Evolutionary conservation across 139 green algal genomes (phyloP).

Genomic region (Pedinophyceae sp.): DNA sequence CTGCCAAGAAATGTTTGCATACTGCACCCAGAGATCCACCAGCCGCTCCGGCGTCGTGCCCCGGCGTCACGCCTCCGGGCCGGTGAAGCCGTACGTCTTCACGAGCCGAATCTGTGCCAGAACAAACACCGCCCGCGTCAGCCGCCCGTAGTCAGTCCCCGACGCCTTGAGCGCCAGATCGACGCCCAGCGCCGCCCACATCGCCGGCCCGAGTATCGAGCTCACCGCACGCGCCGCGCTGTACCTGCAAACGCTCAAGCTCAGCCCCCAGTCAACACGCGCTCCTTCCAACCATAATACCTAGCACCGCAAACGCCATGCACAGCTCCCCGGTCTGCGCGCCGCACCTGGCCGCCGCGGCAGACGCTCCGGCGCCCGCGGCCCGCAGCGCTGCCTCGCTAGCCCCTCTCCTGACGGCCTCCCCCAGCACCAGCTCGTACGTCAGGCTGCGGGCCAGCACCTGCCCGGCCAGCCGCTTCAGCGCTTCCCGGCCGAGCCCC

Average conservation of each 20-base stretch:
- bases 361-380: slow-evolving; percentile 18
- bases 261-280: background rate
- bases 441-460: background rate
- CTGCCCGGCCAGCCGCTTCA: background rate
- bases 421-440: background rate
- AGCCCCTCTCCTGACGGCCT: background rate
- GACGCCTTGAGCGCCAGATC: slow-evolving; percentile 52
- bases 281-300: background rate
- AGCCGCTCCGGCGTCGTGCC: no score
- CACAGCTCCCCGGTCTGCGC: background rate
- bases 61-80: no score
- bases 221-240: slow-evolving; percentile 36
- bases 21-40: no score
- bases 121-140: slow-evolving; percentile 49
- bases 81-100: background rate
- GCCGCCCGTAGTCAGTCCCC: slow-evolving; percentile 55
- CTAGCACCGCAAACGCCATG: background rate
- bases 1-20: no score
- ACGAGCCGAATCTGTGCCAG: slow-evolving; percentile 53
- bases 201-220: slow-evolving; percentile 41
- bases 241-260: slow-evolving; percentile 22
- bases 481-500: background rate
- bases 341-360: background rate
- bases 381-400: slow-evolving; percentile 32
- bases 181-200: slow-evolving; percentile 61